phyloP scores from a whole-genome alignment of 2,329 filamentous ascomycete genomes.

The Plectosphaerella plurivora region DNA sequence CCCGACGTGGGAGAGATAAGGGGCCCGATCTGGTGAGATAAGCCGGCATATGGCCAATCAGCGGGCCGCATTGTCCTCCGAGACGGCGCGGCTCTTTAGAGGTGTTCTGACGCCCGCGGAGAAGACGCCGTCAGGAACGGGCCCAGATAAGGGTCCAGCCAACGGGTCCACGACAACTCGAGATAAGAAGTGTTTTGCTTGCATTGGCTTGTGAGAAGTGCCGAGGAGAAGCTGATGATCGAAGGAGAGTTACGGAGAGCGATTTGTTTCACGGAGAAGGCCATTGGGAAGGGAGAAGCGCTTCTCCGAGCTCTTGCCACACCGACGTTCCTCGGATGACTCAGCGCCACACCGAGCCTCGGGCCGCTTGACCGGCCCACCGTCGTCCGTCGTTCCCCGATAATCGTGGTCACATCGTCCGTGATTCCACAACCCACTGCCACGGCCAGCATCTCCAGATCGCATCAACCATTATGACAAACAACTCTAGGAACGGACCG shows the following conservation, averaged over 20 bases:
- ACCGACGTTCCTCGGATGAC: too few species aligned
- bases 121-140: background rate
- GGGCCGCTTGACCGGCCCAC: too few species aligned
- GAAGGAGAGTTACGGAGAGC: background rate
- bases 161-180: background rate
- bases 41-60: background rate
- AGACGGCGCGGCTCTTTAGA: background rate
- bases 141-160: background rate
- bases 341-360: too few species aligned
- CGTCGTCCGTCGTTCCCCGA: too few species aligned
- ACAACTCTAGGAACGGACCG: too few species aligned
- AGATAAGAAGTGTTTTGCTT: background rate
- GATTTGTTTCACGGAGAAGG: background rate
- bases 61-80: background rate
- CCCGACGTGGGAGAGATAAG: background rate
- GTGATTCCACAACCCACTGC: too few species aligned
- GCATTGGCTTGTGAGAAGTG: background rate
- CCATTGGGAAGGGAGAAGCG: background rate
- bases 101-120: background rate
- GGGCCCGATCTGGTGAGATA: background rate
- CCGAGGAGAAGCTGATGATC: background rate
- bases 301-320: too few species aligned
- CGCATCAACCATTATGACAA: too few species aligned
- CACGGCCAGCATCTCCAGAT: too few species aligned
- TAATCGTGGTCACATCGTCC: too few species aligned